These are phyloP conservation scores for Aspergillus luchuensis DNA, from an alignment of 2,329 filamentous ascomycete genomes.

Conservation along the genomic window DNA sequence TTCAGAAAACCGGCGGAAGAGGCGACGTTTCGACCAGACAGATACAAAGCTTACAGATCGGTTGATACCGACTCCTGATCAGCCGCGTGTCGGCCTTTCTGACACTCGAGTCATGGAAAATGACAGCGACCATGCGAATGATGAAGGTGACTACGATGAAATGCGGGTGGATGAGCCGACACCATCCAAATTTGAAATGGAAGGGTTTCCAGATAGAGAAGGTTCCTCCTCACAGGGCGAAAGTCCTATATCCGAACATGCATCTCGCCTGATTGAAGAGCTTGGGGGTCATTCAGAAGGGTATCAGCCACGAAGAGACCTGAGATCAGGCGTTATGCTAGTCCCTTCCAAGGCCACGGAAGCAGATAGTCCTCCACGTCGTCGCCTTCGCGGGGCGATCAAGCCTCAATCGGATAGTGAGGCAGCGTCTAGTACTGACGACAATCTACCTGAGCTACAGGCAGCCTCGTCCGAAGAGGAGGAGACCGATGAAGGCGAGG, in stretches of 20 bases:
- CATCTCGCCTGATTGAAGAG: neutral
- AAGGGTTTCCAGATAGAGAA: neutral
- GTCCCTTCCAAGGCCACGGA: neutral
- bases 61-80: neutral
- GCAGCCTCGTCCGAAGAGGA: neutral
- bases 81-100: neutral
- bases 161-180: neutral
- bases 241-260: neutral
- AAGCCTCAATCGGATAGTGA: neutral
- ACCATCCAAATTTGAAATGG: neutral
- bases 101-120: too few species aligned
- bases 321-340: neutral
- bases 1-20: constrained; percentile 34
- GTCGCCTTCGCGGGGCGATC: neutral
- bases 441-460: constrained; percentile 1
- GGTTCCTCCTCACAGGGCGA: neutral
- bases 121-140: neutral
- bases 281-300: neutral
- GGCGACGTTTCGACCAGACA: constrained; percentile 26
- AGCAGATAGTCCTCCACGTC: neutral
- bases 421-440: constrained; percentile 1
- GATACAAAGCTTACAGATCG: neutral
- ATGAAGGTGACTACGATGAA: neutral
- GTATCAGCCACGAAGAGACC: neutral
- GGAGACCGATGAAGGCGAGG: neutral